phyloP scores from a whole-genome alignment of 768 basidiomycete genomes.

The button mushroom (Agaricus bisporus) region DNA sequence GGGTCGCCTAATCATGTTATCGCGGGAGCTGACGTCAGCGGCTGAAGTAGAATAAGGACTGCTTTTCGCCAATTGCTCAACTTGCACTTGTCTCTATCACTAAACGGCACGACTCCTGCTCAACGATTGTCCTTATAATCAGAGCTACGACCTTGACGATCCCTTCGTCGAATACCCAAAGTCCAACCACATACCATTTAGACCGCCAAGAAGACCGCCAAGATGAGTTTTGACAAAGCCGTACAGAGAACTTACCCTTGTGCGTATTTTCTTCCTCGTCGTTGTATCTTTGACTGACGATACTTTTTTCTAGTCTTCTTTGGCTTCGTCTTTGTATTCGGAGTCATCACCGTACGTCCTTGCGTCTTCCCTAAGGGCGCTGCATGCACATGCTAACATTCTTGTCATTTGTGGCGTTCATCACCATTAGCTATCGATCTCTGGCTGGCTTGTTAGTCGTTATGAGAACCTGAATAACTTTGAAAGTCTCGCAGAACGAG shows the following conservation, averaged over 20 bases:
- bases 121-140: not conserved
- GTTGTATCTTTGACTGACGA: not conserved
- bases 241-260: slow-evolving; percentile 11
- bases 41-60: too few relatives aligned
- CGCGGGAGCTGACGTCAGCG: too few relatives aligned
- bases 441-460: slow-evolving; percentile 64
- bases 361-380: too few relatives aligned
- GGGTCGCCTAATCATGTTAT: too few relatives aligned
- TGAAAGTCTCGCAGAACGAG: slow-evolving; percentile 40
- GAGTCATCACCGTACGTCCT: not conserved
- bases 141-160: not conserved
- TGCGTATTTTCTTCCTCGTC: not conserved
- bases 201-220: too few relatives aligned
- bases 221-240: slow-evolving; percentile 1
- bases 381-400: too few relatives aligned
- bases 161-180: not conserved
- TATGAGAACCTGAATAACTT: slow-evolving; percentile 56
- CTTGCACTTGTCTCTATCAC: too few relatives aligned
- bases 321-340: not conserved
- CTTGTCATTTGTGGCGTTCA: not conserved
- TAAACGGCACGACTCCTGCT: too few relatives aligned
- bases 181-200: too few relatives aligned
- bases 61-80: too few relatives aligned
- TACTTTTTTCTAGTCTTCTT: slow-evolving; percentile 1
- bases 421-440: slow-evolving; percentile 48